Evolutionary conservation across 139 green algal genomes (phyloP).

Genomic region (Chlamydomonas sp.): DNA sequence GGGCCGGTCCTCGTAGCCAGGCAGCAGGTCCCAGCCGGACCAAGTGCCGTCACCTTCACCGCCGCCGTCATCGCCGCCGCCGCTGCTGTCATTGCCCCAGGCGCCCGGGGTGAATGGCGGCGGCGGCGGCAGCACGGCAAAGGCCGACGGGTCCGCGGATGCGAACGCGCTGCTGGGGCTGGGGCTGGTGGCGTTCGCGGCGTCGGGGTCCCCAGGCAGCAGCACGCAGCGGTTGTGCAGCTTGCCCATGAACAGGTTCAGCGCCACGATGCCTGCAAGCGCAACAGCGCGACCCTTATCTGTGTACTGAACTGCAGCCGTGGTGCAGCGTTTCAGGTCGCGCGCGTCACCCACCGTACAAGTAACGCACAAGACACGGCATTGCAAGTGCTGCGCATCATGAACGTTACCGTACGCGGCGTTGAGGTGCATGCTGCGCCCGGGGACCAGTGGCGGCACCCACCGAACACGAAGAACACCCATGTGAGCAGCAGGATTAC

Average conservation of each 20-base stretch:
- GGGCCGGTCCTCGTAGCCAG: slow-evolving; percentile 26
- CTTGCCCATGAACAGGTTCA: slow-evolving; percentile 57
- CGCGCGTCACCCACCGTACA: no score
- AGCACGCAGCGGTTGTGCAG: slow-evolving; percentile 46
- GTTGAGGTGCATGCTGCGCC: no score
- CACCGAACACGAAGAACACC: slow-evolving; percentile 58
- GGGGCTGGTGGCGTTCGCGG: background rate
- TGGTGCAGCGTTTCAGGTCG: no score
- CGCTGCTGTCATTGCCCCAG: background rate
- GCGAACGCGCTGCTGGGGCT: background rate
- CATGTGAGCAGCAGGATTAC: slow-evolving; percentile 61
- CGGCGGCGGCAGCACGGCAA: background rate
- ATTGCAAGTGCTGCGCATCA: no score
- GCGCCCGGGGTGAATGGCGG: background rate
- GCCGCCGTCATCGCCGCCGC: background rate
- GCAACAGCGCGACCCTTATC: no score
- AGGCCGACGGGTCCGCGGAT: background rate
- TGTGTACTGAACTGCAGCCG: no score
- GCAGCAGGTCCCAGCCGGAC: background rate
- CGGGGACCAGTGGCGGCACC: no score
- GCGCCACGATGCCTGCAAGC: slow-evolving; percentile 52
- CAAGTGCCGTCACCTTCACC: no score
- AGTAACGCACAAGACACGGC: no score
- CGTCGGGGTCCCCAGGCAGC: background rate
- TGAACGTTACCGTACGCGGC: no score